These are phyloP conservation scores for Maudiozyma humilis DNA, from an alignment of 1,139 yeast genomes.

Conservation along the genomic window DNA sequence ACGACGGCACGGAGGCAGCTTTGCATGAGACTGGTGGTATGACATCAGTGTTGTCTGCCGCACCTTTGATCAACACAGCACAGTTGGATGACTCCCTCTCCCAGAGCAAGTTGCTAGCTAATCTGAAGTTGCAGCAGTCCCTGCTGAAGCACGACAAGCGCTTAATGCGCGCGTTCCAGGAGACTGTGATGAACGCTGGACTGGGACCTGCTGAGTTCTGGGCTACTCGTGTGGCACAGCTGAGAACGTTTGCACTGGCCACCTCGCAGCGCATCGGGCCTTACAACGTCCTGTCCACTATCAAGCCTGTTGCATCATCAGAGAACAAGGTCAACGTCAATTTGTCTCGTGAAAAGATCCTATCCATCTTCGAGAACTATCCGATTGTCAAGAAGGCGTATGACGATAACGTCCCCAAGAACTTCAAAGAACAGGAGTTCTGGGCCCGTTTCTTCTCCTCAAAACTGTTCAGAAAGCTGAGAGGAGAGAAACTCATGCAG, in stretches of 20 bases:
- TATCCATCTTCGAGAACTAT: slow-evolving; percentile 84
- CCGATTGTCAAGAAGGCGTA: slow-evolving; percentile 90
- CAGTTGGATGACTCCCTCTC: slow-evolving; percentile 39
- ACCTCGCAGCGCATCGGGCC: slow-evolving; percentile 85
- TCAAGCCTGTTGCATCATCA: slow-evolving; percentile 84
- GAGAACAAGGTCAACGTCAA: slow-evolving; percentile 88
- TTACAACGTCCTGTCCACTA: slow-evolving; percentile 85
- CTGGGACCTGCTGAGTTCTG: slow-evolving; percentile 79
- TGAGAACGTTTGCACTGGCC: slow-evolving; percentile 80
- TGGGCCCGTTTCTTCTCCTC: slow-evolving; percentile 97
- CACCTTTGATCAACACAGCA: slow-evolving; percentile 35
- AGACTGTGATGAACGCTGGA: slow-evolving; percentile 74
- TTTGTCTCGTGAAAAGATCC: slow-evolving; percentile 82
- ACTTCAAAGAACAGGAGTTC: slow-evolving; percentile 76
- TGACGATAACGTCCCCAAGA: slow-evolving; percentile 79
- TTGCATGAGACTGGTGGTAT: no score
- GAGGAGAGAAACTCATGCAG: slow-evolving; percentile 77
- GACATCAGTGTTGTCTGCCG: slow-evolving; percentile 10
- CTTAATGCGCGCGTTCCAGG: slow-evolving; percentile 73
- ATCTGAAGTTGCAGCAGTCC: slow-evolving; percentile 71
- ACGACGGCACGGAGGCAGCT: no score
- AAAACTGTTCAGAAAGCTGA: slow-evolving; percentile 70
- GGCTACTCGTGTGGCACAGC: slow-evolving; percentile 70
- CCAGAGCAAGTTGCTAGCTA: slow-evolving; percentile 47
- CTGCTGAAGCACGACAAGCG: slow-evolving; percentile 60